Base-by-base conservation (phyloP, 2,329 filamentous ascomycete species). In the Calonectria fujianensis region DNA sequence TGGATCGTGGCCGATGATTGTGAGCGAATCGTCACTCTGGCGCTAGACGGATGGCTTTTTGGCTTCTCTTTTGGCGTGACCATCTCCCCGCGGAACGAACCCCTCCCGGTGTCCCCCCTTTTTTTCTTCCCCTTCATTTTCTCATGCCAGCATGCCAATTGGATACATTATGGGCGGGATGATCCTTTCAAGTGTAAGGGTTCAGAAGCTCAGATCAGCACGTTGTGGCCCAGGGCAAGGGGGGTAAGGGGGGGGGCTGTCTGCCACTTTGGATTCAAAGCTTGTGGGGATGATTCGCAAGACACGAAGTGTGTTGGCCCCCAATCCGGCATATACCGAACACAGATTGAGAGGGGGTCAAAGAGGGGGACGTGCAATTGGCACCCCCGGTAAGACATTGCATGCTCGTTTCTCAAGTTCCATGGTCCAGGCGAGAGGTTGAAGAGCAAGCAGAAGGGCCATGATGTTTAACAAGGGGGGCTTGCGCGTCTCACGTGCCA, bases 11-110 rank as follows among this genome's bases (percentile, higher is more conserved):
- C 73, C 51, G 68, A 72, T 41, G 69, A 69, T 48, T 74, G 77
- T 76, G 72, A 78, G 74, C 79, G 79, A 81, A 81, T 81, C 79
- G 79, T 77, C 67, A 50, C 63, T 61, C 67, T 63, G 76, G 71
- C 79, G 77, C 79, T 81, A 81, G 77, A 68, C 70, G 65, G 37
- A 80, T 79, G 78, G 78, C 75, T 78, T 79, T 80, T 76, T 70
- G 52, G 63, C 54, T 66, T 71, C 69, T 50, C 50, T 59, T 71
- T 59, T 72, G 72, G 72, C 66, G 67, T 74, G 50, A 51, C 45
- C 66, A 45, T 51, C 37, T 41, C 67, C 59, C 54, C 52, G 41
- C 52, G 50, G 54, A 59, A 61, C 24, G 57, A 61, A 61, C 57
- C 57, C 57, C 57, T 61, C 54, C 31, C 32, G 35, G 35, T n/a